Evolutionary conservation across 78 protist genomes (phyloP), one percentile per base, ranked within the genome.

Genomic region (Dictyostelium discoideum): DNA sequence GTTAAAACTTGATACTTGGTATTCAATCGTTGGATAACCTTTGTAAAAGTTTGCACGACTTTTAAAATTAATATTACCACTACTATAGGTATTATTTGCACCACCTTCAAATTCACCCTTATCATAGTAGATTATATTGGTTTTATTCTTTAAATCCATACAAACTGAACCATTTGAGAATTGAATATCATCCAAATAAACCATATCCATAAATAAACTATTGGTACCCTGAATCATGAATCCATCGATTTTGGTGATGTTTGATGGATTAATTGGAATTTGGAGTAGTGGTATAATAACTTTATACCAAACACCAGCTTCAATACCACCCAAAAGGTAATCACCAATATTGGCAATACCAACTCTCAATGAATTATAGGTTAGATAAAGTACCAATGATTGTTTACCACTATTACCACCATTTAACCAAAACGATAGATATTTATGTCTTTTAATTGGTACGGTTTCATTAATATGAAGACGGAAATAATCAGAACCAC

Each of bases 401-500:
- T 50, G 88, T 69, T 82, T 72, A 18, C 67, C 89, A 20, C 37
- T 20, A 11, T 16, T 32, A 40, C 85, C 95, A 72, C 88, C 88
- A 73, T 80, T 82, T 18, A 90, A 65, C 95, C 95, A 90, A 65
- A 90, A 90, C 0, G 89, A 46, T 5, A 90, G 32, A 37, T 54
- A 90, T 14, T 90, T 90, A 63, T 82, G 86, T 50, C 79, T 24
- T 40, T n/a, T 39, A 22, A 69, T 50, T 13, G 48, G 84, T 4
- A 90, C 46, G 54, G 83, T 37, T 72, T 67, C 60, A n/a, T 80
- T 82, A 3, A 42, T n/a, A n/a, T 72, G 42, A 8, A 90, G 84
- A 42, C 63, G n/a, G 84, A 65, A 90, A 48, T 67, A 20, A 46
- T 63, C 44, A 24, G 82, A 72, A 3, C 74, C 40, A 32, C 50